These are phyloP conservation scores for Volvox carteri DNA, from an alignment of 163 green algal species.

Conservation along the genomic window DNA sequence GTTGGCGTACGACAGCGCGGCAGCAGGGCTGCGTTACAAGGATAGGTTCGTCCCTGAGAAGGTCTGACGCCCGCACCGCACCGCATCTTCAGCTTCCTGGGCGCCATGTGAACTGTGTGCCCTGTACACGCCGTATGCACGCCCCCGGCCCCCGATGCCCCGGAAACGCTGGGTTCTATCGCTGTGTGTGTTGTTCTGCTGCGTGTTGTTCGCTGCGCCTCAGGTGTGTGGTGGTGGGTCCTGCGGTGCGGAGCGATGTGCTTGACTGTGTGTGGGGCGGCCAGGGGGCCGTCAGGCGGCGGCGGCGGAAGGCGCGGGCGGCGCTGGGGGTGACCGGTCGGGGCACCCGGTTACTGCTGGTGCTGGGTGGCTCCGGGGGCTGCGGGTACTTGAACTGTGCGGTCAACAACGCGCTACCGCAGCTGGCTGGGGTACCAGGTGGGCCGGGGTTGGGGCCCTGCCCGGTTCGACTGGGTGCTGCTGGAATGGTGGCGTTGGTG, in stretches of 20 bases:
- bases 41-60: constrained; percentile 41
- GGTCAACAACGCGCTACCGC: constrained; percentile 39
- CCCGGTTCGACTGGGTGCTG: too few species aligned
- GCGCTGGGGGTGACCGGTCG: not conserved
- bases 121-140: too few species aligned
- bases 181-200: not conserved
- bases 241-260: not conserved
- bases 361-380: constrained; percentile 37
- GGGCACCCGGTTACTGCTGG: constrained; percentile 26
- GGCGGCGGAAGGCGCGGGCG: not conserved
- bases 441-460: too few species aligned
- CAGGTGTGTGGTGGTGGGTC: constrained; percentile 41
- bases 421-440: constrained; percentile 39
- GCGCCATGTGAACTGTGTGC: too few species aligned
- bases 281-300: not conserved
- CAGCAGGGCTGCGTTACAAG: not conserved
- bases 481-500: not conserved
- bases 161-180: not conserved
- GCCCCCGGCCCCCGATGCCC: too few species aligned
- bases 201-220: too few species aligned
- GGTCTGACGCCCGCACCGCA: too few species aligned
- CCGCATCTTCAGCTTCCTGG: too few species aligned
- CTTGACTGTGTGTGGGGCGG: not conserved
- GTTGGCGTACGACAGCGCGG: constrained; percentile 7
- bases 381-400: constrained; percentile 41